phyloP scores from a whole-genome alignment of 73 alveolate species.

The Tetrahymena borealis region DNA sequence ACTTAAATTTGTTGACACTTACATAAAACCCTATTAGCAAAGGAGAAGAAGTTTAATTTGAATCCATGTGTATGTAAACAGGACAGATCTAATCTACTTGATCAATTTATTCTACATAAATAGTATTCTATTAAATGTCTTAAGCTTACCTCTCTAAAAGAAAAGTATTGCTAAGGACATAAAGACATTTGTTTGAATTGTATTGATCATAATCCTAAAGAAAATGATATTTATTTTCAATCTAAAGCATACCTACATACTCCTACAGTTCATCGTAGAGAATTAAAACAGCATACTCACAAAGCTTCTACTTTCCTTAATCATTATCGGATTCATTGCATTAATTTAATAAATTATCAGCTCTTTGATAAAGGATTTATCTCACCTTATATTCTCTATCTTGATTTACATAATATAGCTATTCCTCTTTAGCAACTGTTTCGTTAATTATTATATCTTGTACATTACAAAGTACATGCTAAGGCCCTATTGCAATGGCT shows the following conservation, averaged over 20 bases:
- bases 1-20: not conserved
- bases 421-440: not conserved
- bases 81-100: not conserved
- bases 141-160: not conserved
- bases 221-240: not conserved
- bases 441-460: not conserved
- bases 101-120: not conserved
- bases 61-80: not conserved
- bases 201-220: not conserved
- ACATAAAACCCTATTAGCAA: not conserved
- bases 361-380: not conserved
- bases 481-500: not conserved
- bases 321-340: too few species aligned
- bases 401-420: not conserved
- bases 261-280: not conserved
- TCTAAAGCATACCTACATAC: not conserved
- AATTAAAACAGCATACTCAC: not conserved
- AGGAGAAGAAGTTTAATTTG: not conserved
- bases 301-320: not conserved
- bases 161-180: not conserved
- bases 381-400: not conserved
- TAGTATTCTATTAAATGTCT: not conserved
- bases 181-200: not conserved
- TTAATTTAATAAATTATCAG: too few species aligned
- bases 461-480: not conserved